A percentile compares a stretch with the other conserved stretches of the same genome.
Evolutionary conservation across 352 stramenopile genomes (phyloP).

Genomic region (Phytophthora tubulina): DNA sequence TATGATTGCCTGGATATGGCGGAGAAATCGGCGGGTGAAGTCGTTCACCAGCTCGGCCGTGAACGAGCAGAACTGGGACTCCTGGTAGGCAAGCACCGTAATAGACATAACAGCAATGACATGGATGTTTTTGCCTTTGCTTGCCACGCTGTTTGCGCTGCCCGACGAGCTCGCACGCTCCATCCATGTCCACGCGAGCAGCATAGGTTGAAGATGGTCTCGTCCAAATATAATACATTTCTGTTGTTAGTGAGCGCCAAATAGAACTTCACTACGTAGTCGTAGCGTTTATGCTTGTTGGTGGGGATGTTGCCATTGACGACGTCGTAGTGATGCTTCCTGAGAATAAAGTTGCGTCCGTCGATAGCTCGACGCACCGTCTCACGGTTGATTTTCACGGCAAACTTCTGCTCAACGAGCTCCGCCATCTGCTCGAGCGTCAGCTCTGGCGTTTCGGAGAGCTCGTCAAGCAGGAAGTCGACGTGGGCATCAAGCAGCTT

Average conservation of each 20-base stretch:
- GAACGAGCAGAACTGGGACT: not conserved
- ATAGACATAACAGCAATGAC: too few species aligned
- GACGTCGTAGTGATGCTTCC: too few species aligned
- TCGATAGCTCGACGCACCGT: not conserved
- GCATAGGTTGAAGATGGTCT: too few species aligned
- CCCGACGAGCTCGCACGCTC: too few species aligned
- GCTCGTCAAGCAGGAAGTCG: not conserved
- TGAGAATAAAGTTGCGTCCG: not conserved
- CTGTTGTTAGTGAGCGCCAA: not conserved
- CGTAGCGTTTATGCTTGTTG: not conserved
- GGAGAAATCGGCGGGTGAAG: not conserved
- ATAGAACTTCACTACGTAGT: constrained; percentile 9
- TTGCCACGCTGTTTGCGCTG: too few species aligned
- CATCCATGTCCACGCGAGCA: too few species aligned
- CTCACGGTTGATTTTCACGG: not conserved
- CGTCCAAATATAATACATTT: too few species aligned
- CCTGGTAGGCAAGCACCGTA: too few species aligned
- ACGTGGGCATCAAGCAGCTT: not conserved
- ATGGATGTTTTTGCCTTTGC: too few species aligned
- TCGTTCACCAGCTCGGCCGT: not conserved
- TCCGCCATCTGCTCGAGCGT: not conserved
- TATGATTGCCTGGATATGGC: not conserved
- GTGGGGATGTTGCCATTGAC: too few species aligned
- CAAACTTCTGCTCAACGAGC: constrained; percentile 3
- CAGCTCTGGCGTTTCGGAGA: not conserved